Evolutionary conservation across 371 early-diverging fungal genomes (phyloP), one percentile per base, ranked within the genome.

Genomic region (Mortierella sp.): DNA sequence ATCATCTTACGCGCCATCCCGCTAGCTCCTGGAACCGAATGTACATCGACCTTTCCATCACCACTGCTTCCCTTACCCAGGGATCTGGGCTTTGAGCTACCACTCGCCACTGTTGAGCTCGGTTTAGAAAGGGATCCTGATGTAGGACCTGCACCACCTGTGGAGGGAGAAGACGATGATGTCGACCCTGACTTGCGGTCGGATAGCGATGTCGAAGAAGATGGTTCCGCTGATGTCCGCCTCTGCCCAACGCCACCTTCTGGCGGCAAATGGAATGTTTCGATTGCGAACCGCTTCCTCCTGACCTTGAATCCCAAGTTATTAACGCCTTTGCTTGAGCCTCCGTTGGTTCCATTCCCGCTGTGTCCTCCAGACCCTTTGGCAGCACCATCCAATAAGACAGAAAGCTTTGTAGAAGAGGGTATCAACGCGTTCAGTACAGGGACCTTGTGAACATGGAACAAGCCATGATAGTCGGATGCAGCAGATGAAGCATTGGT

Each of bases 191-290:
- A 58, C 65, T 75, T 80, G 32, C 78, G 70, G 22, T 73, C 66
- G 0, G 78, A 69, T 58, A 78, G 26, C 0, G 79, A 71, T 18
- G 70, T 28, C 10, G 70, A 69, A 11, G 60, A 60, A 0, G 75
- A 75, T 2, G 80, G 66, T 20, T 80, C 75, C 35, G 75, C 66
- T 26, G 90, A 86, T 0, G 90, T 89, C 35, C 93, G 88, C 39
- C 94, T 84, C 55, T 93, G 93, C 11, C 89, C 88, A 2, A 93
- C 90, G 9, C 94, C 94, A 45, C 94, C 94, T 75, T 97, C 97
- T 8, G 97, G 96, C 18, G 98, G 98, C 65, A 98, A 83, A 77
- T 94, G 92, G 85, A 96, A 97, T 0, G 96, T 93, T 73, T 97
- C 97, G 37, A 98, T 94, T 3, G 90, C 86, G 79, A 98, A 97